A percentile compares a stretch with the other conserved stretches of the same genome.
Conservation (phyloP, 2,329 filamentous ascomycete species). For the Paramyrothecium sp. region DNA sequence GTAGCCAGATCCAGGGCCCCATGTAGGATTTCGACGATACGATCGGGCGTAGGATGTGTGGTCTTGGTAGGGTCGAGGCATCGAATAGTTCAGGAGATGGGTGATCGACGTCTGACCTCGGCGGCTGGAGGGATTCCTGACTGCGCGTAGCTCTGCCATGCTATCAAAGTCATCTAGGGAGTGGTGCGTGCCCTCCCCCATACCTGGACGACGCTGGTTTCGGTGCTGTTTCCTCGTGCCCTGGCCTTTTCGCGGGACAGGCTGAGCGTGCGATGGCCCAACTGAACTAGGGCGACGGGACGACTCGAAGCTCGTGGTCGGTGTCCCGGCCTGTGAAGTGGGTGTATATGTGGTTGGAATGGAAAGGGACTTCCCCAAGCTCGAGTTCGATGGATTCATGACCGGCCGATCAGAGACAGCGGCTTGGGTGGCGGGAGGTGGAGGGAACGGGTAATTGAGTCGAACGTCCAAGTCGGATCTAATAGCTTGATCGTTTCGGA, state of each 20-base stretch:
- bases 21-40: conserved; percentile 71
- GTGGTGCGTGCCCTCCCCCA: conserved; percentile 30
- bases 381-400: conserved; percentile 32
- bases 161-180: conserved; percentile 75
- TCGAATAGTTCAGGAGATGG: conserved; percentile 88
- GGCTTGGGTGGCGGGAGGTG: not conserved
- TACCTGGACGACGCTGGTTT: conserved; percentile 68
- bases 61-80: conserved; percentile 69
- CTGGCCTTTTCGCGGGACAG: conserved; percentile 72
- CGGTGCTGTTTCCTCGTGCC: conserved; percentile 79
- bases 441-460: not conserved
- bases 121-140: conserved; percentile 61
- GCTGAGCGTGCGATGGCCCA: conserved; percentile 22
- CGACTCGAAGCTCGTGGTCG: conserved; percentile 48
- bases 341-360: conserved; percentile 38
- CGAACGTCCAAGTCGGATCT: not conserved
- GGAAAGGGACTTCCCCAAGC: conserved; percentile 51
- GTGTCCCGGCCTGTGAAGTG: conserved; percentile 37
- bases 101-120: conserved; percentile 97
- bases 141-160: conserved; percentile 72
- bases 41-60: conserved; percentile 52
- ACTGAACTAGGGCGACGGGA: conserved; percentile 45
- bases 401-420: conserved; percentile 9
- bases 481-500: not conserved
- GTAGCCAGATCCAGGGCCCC: conserved; percentile 85